phyloP scores from a whole-genome alignment of 1,139 yeast species.

The Nakaseomyces bracarensis region DNA sequence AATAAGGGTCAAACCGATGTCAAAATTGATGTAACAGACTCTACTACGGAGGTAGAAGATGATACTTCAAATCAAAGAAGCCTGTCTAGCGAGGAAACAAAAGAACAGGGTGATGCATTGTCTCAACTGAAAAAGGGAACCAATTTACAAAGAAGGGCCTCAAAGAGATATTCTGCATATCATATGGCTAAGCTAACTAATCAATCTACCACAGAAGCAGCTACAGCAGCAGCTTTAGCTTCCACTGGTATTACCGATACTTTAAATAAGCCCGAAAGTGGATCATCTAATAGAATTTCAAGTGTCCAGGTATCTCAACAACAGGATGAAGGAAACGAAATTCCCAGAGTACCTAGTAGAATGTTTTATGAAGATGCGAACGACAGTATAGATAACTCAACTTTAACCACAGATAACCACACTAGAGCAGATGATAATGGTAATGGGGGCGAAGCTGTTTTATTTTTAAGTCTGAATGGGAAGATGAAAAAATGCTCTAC shows the following conservation, averaged over 20 bases:
- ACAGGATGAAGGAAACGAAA: neutral
- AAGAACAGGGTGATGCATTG: constrained; percentile 44
- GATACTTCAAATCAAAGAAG: neutral
- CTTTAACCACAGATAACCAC: neutral
- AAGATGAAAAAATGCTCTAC: constrained; percentile 51
- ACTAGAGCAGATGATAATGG: constrained; percentile 6
- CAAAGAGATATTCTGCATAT: constrained; percentile 79
- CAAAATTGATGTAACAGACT: neutral
- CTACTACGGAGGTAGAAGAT: neutral
- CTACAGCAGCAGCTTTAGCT: constrained; percentile 28
- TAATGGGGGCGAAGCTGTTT: constrained; percentile 9
- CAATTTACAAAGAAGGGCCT: constrained; percentile 81
- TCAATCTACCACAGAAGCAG: constrained; percentile 34
- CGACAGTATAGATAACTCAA: neutral
- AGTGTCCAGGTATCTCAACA: neutral
- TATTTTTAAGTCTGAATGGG: constrained; percentile 48
- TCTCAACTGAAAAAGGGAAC: constrained; percentile 73
- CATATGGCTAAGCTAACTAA: constrained; percentile 77
- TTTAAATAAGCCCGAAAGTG: neutral
- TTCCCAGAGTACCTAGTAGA: neutral
- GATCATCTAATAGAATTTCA: neutral
- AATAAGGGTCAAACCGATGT: neutral
- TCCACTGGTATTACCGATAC: constrained; percentile 7
- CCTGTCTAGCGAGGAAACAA: constrained; percentile 1
- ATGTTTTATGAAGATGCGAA: neutral